Evolutionary conservation across 2,329 filamentous ascomycete species (phyloP).

Genomic region (Fusarium bulbicola): DNA sequence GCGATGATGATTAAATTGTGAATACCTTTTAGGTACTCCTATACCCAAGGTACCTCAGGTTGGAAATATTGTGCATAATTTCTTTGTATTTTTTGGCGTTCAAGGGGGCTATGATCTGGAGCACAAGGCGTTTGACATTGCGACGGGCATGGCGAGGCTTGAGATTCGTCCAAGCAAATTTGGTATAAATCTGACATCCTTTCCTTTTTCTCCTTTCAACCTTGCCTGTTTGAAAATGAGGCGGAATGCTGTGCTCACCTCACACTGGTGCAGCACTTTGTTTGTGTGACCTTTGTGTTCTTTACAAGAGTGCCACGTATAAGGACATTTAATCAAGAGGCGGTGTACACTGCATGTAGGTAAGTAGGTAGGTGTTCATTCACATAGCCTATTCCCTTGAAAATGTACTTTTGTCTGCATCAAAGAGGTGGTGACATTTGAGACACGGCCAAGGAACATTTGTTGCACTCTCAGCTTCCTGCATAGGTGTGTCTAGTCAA

Average conservation of each 20-base stretch:
- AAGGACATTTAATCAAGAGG: background rate
- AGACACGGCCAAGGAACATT: background rate
- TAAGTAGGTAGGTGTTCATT: background rate
- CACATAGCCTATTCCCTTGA: background rate
- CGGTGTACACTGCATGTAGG: background rate
- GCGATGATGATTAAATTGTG: constrained; percentile 35
- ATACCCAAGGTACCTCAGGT: too few species aligned
- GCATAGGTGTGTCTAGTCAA: background rate
- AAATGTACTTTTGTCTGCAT: background rate
- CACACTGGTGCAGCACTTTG: background rate
- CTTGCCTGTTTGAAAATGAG: constrained; percentile 1
- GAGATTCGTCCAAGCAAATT: background rate
- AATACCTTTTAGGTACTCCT: background rate
- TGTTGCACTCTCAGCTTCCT: background rate
- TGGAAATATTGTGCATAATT: background rate
- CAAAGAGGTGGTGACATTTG: background rate
- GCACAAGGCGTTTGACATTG: constrained; percentile 15
- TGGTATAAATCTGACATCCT: background rate
- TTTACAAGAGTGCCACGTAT: constrained; percentile 1
- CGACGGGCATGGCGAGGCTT: background rate
- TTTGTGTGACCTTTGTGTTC: background rate
- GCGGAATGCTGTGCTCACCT: background rate
- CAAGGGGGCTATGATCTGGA: background rate
- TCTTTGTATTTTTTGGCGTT: constrained; percentile 25
- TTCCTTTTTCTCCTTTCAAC: background rate